These are phyloP conservation scores for Begonia masoniana DNA, from an alignment of 306 rosid species.

Conservation along the genomic window DNA sequence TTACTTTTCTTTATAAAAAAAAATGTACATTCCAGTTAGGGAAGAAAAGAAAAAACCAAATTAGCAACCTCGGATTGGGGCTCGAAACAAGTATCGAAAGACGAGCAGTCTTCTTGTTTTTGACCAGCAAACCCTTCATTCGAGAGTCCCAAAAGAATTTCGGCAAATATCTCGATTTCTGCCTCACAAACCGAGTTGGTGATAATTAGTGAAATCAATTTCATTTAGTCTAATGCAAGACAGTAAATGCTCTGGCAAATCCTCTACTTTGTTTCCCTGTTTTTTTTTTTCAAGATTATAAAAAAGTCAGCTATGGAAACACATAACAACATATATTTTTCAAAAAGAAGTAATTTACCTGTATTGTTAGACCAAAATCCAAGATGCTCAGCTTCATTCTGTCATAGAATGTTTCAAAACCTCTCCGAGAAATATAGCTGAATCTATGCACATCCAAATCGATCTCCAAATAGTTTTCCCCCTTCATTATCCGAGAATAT, in stretches of 20 bases:
- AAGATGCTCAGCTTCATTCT: slow-evolving; percentile 56
- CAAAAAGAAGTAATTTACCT: slow-evolving; percentile 31
- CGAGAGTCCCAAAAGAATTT: too few relatives aligned
- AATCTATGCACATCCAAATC: slow-evolving; percentile 94
- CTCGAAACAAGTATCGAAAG: too few relatives aligned
- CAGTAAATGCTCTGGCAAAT: slow-evolving; percentile 70
- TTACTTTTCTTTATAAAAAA: too few relatives aligned
- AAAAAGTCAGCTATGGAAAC: too few relatives aligned
- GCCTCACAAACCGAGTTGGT: slow-evolving; percentile 18
- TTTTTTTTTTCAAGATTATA: neutral
- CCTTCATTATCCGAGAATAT: slow-evolving; percentile 19
- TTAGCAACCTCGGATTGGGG: too few relatives aligned
- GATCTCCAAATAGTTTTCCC: slow-evolving; percentile 91
- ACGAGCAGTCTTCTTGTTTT: too few relatives aligned
- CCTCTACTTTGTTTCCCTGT: slow-evolving; percentile 81
- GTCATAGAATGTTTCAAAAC: slow-evolving; percentile 71
- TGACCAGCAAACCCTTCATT: too few relatives aligned
- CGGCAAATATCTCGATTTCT: too few relatives aligned
- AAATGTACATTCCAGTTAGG: too few relatives aligned
- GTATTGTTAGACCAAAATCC: slow-evolving; percentile 83
- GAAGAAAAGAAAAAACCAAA: too few relatives aligned
- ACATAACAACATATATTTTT: too few relatives aligned
- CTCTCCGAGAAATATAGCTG: slow-evolving; percentile 86
- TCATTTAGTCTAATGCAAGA: slow-evolving; percentile 66
- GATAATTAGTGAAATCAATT: slow-evolving; percentile 42